Evolutionary conservation across 1,139 yeast genomes (phyloP).

Genomic region (Pneumocystis sp.): DNA sequence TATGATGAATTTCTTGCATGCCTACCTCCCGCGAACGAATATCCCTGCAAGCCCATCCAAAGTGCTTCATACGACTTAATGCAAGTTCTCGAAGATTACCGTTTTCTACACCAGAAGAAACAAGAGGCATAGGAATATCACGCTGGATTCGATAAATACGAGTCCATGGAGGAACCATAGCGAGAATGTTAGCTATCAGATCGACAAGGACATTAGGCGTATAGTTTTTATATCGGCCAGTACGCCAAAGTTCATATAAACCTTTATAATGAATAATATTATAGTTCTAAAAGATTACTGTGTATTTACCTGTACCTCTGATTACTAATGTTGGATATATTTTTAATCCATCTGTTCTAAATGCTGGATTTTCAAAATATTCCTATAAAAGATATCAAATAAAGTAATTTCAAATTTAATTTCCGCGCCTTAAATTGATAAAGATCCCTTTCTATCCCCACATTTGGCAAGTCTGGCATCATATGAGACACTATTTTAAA

Average conservation of each 20-base stretch:
- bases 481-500: conserved; percentile 94
- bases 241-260: conserved; percentile 90
- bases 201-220: conserved; percentile 90
- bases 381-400: conserved; percentile 27
- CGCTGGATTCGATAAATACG: conserved; percentile 96
- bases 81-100: conserved; percentile 94
- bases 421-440: conserved; percentile 54
- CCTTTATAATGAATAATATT: not conserved
- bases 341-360: conserved; percentile 92
- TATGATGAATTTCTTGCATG: conserved; percentile 94
- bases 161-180: conserved; percentile 98
- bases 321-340: conserved; percentile 92
- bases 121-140: conserved; percentile 98
- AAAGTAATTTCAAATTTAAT: not conserved
- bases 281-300: not conserved
- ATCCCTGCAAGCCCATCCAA: conserved; percentile 90
- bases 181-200: conserved; percentile 84
- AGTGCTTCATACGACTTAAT: conserved; percentile 92
- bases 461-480: conserved; percentile 99
- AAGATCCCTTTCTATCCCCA: conserved; percentile 94
- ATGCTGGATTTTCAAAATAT: conserved; percentile 91
- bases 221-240: conserved; percentile 84
- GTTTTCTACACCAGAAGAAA: conserved; percentile 94
- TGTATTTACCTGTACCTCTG: conserved; percentile 67
- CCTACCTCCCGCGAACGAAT: conserved; percentile 99